Base-by-base conservation (phyloP, 805 yeast species). In the Pichia heedii region DNA sequence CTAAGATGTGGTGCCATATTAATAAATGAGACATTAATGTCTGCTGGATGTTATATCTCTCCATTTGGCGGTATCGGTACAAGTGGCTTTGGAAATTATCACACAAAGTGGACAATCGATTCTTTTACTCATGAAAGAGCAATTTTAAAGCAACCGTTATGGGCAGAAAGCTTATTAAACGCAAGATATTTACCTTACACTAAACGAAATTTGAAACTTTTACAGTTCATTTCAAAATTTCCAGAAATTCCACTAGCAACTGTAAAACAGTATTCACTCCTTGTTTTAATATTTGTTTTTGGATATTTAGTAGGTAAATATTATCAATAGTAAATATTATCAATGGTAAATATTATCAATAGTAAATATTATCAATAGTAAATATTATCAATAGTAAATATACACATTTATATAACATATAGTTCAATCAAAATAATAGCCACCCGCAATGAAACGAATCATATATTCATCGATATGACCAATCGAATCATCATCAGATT, bases 391-490 rank as follows among this genome's bases (percentile, higher is more conserved):
- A n/a, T n/a, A n/a, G n/a, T n/a, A n/a, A n/a, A n/a, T n/a, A n/a
- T n/a, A n/a, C n/a, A n/a, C n/a, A 19, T 37, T 37, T 37, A 32
- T 32, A 32, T 36, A 30, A 24, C 26, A 24, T 22, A 18, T 12
- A 30, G n/a, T n/a, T 36, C 21, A 44, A 35, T 70, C 75, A 53
- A 65, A 74, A 57, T 79, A 84, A 57, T 69, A 75, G 0, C 96
- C 97, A 42, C 79, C 81, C 47, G 95, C 95, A 46, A 93, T 85
- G 58, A 76, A 85, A 47, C 89, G 70, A 49, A 93, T 77, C 99
- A 93, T 93, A 66, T 89, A 94, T 69, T 93, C 97, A 59, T 93
- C 99, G 42, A 90, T 77, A 60, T 88, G 96, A 4, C 84, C 84
- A 40, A 80, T 72, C 20, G 76, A 84, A 37, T 77, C 86, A 4